Evolutionary conservation across 1,284 basidiomycete genomes (phyloP).

Genomic region (Moniliophthora roreri): DNA sequence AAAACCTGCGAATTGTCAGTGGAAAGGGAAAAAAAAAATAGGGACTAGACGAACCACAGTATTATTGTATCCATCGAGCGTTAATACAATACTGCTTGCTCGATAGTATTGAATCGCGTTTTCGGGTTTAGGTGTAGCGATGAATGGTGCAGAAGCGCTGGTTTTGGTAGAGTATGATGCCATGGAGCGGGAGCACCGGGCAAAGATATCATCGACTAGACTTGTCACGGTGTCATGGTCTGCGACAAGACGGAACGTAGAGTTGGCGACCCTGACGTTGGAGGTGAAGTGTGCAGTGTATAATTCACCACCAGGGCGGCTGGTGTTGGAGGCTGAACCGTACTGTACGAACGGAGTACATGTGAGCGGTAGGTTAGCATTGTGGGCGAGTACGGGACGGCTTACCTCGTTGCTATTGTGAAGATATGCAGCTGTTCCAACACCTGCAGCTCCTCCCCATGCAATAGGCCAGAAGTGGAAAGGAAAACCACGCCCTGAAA

Average conservation of each 20-base stretch:
- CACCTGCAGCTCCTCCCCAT: constrained; percentile 42
- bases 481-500: constrained; percentile 47
- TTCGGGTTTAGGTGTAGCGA: constrained; percentile 42
- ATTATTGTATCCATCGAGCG: constrained; percentile 29
- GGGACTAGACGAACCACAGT: background rate
- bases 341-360: constrained; percentile 39
- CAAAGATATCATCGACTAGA: constrained; percentile 44
- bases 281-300: constrained; percentile 51
- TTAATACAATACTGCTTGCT: constrained; percentile 52
- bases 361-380: background rate
- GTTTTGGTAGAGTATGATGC: constrained; percentile 25
- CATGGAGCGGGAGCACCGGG: constrained; percentile 35
- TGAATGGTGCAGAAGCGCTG: background rate
- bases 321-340: constrained; percentile 48
- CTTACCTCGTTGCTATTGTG: constrained; percentile 37
- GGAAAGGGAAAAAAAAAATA: no score
- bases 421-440: constrained; percentile 38
- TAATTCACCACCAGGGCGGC: constrained; percentile 59
- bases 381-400: background rate
- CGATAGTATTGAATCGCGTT: constrained; percentile 60
- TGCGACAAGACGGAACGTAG: constrained; percentile 55
- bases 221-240: constrained; percentile 56
- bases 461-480: constrained; percentile 61
- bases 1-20: no score
- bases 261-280: constrained; percentile 22